Conservation (phyloP, 495 filamentous ascomycete genomes). For the Articulospora tetracladia region DNA sequence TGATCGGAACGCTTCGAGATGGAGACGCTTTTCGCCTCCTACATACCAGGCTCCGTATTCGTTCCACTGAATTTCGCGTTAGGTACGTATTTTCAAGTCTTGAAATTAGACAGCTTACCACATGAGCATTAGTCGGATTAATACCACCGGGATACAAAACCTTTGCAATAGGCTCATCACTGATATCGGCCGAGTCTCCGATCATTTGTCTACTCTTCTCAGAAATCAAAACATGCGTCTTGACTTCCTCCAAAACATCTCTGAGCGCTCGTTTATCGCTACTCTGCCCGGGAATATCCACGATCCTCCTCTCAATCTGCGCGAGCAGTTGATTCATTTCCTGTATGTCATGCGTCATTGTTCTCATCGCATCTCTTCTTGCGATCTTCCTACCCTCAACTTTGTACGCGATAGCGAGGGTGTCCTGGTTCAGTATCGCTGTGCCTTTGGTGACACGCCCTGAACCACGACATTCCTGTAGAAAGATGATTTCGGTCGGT, state of each 20-base stretch:
- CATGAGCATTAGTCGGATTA: background rate
- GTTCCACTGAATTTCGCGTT: no score
- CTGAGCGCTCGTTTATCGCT: constrained; percentile 11
- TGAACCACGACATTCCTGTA: constrained; percentile 16
- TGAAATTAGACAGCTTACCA: no score
- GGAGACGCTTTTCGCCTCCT: constrained; percentile 11
- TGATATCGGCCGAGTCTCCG: constrained; percentile 16
- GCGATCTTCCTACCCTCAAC: constrained; percentile 32
- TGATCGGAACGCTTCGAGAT: constrained; percentile 24
- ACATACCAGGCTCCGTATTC: constrained; percentile 22
- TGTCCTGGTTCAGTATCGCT: constrained; percentile 21
- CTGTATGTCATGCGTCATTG: constrained; percentile 7
- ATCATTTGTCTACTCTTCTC: constrained; percentile 21
- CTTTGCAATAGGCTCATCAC: constrained; percentile 27
- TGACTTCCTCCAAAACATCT: constrained; percentile 19
- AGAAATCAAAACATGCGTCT: constrained; percentile 14
- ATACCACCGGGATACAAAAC: constrained; percentile 15
- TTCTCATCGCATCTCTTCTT: constrained; percentile 23
- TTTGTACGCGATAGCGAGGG: constrained; percentile 32
- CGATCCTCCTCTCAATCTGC: constrained; percentile 16
- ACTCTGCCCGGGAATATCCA: constrained; percentile 8
- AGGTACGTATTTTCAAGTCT: no score
- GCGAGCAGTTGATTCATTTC: constrained; percentile 18
- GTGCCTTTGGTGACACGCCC: constrained; percentile 25
- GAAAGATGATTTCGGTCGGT: constrained; percentile 14